phyloP scores from a whole-genome alignment of 2,329 filamentous ascomycete species.

The Colletotrichum orchidophilum region DNA sequence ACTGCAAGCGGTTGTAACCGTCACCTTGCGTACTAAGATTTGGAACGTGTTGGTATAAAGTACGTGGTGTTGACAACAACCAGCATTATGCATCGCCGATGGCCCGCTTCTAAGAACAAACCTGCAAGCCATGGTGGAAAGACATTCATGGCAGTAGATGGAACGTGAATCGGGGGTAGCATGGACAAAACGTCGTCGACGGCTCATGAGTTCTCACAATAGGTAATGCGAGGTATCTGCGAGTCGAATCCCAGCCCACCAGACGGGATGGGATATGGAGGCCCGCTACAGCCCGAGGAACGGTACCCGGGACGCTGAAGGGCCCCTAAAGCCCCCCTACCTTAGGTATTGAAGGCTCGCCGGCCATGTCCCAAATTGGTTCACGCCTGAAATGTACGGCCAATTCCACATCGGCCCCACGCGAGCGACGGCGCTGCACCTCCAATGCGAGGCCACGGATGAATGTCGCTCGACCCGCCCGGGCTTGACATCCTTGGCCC shows the following conservation, averaged over 20 bases:
- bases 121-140: no score
- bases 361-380: not conserved
- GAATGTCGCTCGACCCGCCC: conserved; percentile 15
- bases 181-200: not conserved
- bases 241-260: not conserved
- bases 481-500: conserved; percentile 22
- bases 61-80: not conserved
- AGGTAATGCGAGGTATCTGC: no score
- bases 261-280: not conserved
- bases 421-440: conserved; percentile 6
- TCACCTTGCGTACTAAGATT: not conserved
- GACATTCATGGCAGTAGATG: not conserved
- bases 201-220: not conserved
- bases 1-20: not conserved
- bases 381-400: conserved; percentile 29
- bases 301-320: not conserved
- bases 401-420: conserved; percentile 3
- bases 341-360: not conserved
- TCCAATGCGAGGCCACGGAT: conserved; percentile 15
- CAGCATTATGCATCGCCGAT: not conserved
- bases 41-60: not conserved
- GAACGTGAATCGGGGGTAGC: not conserved
- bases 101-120: not conserved
- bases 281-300: not conserved
- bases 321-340: not conserved